phyloP scores from a whole-genome alignment of 202 grass and related monocot species.

The Bolboschoenoplectus hybrid region DNA sequence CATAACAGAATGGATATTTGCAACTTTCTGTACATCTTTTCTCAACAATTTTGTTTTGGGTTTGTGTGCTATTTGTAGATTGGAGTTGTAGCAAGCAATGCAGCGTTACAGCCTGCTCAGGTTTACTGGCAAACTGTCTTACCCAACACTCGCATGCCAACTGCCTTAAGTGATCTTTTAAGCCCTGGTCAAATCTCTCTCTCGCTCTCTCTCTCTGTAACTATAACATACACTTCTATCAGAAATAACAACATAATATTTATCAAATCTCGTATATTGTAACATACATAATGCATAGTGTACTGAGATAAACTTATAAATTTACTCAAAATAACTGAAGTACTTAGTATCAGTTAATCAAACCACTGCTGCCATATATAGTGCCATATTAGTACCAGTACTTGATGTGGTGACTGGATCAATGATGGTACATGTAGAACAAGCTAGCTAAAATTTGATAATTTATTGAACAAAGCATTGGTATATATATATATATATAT shows the following conservation, averaged over 20 bases:
- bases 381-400: too few species aligned
- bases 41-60: neutral
- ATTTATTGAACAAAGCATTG: neutral
- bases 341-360: neutral
- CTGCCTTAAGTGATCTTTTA: conserved; percentile 59
- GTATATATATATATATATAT: neutral
- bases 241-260: neutral
- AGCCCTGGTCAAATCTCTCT: conserved; percentile 25
- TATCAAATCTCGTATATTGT: neutral
- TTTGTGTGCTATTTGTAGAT: conserved; percentile 45
- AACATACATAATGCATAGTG: neutral
- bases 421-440: neutral
- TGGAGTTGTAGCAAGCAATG: conserved; percentile 69
- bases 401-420: neutral
- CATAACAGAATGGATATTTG: neutral
- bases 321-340: neutral
- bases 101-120: conserved; percentile 55
- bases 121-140: conserved; percentile 71
- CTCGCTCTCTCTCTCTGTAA: neutral
- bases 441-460: neutral
- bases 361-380: neutral
- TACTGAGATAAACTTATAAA: neutral
- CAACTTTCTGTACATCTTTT: conserved; percentile 2
- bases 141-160: conserved; percentile 67
- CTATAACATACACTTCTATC: neutral